Evolutionary conservation across 2,329 filamentous ascomycete genomes (phyloP).

Genomic region (Mycocentrospora acerina): DNA sequence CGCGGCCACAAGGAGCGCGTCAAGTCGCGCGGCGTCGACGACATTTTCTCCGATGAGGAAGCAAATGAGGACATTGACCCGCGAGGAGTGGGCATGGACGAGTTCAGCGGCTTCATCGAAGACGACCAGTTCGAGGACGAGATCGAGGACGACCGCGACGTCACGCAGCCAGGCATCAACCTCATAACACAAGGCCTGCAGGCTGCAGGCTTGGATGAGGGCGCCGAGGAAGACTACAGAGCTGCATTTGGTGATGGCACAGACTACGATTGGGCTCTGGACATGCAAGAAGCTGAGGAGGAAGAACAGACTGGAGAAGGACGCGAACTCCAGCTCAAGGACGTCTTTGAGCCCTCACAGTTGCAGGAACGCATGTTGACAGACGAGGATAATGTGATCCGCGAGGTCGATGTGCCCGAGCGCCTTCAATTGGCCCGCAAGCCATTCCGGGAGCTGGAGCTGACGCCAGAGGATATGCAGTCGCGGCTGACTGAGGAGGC

Average conservation of each 20-base stretch:
- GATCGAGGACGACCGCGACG: constrained; percentile 82
- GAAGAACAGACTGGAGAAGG: constrained; percentile 78
- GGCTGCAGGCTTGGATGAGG: constrained; percentile 83
- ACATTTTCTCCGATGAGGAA: constrained; percentile 96
- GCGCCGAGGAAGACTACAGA: constrained; percentile 92
- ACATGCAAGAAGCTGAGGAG: constrained; percentile 80
- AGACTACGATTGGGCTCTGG: constrained; percentile 93
- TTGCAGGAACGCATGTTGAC: constrained; percentile 92
- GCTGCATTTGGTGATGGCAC: constrained; percentile 93
- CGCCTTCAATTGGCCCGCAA: constrained; percentile 90
- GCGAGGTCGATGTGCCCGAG: constrained; percentile 86
- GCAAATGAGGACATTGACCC: constrained; percentile 61
- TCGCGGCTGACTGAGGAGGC: constrained; percentile 74
- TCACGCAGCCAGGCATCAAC: constrained; percentile 75
- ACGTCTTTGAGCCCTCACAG: constrained; percentile 97
- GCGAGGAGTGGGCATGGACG: constrained; percentile 33
- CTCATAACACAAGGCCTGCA: constrained; percentile 72
- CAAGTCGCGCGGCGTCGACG: constrained; percentile 71
- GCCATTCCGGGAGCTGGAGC: constrained; percentile 78
- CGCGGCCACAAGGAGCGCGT: constrained; percentile 75
- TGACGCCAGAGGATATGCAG: constrained; percentile 73
- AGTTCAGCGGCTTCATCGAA: constrained; percentile 80
- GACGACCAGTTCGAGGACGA: constrained; percentile 81
- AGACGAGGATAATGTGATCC: constrained; percentile 90
- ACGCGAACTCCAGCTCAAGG: constrained; percentile 87